Conservation (phyloP, 495 filamentous ascomycete genomes). For the Penicillium malachiteum region DNA sequence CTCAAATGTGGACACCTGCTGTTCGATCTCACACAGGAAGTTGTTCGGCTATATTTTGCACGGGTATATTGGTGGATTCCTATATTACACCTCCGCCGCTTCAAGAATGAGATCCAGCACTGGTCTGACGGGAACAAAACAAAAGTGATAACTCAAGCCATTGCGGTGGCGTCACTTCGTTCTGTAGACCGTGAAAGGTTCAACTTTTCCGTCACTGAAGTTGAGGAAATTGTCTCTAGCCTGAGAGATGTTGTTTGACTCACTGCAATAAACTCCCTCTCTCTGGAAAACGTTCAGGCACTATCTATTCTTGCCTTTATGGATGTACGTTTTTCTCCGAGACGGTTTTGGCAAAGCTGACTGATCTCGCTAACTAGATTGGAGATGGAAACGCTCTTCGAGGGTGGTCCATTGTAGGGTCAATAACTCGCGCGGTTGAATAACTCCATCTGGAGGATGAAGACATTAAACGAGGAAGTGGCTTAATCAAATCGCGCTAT, state of each 20-base stretch:
- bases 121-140: too few relatives aligned
- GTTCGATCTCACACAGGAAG: too few relatives aligned
- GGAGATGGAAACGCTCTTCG: conserved; percentile 8
- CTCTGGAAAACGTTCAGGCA: conserved; percentile 39
- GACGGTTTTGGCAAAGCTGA: too few relatives aligned
- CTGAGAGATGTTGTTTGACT: conserved; percentile 26
- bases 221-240: neutral
- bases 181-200: too few relatives aligned
- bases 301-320: conserved; percentile 37
- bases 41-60: too few relatives aligned
- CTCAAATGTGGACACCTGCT: too few relatives aligned
- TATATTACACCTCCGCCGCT: too few relatives aligned
- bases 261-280: conserved; percentile 34
- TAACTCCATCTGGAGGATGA: conserved; percentile 27
- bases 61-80: too few relatives aligned
- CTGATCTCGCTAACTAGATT: too few relatives aligned
- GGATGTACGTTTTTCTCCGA: conserved; percentile 30
- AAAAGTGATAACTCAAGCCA: too few relatives aligned
- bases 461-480: conserved; percentile 9
- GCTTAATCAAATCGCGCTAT: conserved; percentile 12
- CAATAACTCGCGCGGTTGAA: conserved; percentile 26
- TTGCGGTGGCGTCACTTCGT: too few relatives aligned
- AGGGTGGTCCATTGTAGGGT: conserved; percentile 30
- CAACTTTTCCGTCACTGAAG: neutral
- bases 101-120: too few relatives aligned